Conservation (phyloP, 805 yeast genomes). For the Ogataea trehaloabstinens region DNA sequence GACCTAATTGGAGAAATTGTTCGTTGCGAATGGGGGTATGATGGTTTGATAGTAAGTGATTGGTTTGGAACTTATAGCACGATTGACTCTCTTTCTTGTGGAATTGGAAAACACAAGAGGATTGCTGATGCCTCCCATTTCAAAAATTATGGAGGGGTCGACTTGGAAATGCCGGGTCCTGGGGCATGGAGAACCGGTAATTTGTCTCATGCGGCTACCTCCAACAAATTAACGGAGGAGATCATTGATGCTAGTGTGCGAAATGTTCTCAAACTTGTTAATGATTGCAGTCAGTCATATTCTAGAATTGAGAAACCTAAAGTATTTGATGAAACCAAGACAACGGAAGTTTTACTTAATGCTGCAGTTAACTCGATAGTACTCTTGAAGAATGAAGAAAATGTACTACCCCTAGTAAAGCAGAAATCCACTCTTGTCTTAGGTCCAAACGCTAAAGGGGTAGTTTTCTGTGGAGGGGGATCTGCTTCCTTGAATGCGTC, state of each 20-base stretch:
- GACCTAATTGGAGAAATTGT: constrained; percentile 45
- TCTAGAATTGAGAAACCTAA: constrained; percentile 37
- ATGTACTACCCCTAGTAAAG: constrained; percentile 45
- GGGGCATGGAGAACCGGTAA: constrained; percentile 48
- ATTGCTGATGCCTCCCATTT: background rate
- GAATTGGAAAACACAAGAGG: constrained; percentile 23
- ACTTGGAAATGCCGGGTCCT: constrained; percentile 68
- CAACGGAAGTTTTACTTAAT: constrained; percentile 40
- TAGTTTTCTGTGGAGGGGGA: constrained; percentile 60
- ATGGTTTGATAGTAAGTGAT: constrained; percentile 60
- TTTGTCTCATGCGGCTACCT: constrained; percentile 42
- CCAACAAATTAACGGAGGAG: constrained; percentile 41
- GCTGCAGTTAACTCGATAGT: constrained; percentile 54
- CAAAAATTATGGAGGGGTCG: constrained; percentile 35
- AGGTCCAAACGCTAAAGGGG: constrained; percentile 56
- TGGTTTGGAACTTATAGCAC: constrained; percentile 61
- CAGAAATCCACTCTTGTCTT: constrained; percentile 48
- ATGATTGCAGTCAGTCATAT: constrained; percentile 42
- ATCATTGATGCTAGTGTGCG: constrained; percentile 49
- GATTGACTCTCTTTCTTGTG: constrained; percentile 48
- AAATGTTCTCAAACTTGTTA: constrained; percentile 45
- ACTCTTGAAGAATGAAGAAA: constrained; percentile 51
- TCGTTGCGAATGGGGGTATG: constrained; percentile 57
- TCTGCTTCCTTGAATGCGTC: constrained; percentile 44
- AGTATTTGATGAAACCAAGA: constrained; percentile 48